Evolutionary conservation across 2,329 filamentous ascomycete species (phyloP), one percentile per base, ranked within the genome.

Genomic region (Mariannaea elegans): DNA sequence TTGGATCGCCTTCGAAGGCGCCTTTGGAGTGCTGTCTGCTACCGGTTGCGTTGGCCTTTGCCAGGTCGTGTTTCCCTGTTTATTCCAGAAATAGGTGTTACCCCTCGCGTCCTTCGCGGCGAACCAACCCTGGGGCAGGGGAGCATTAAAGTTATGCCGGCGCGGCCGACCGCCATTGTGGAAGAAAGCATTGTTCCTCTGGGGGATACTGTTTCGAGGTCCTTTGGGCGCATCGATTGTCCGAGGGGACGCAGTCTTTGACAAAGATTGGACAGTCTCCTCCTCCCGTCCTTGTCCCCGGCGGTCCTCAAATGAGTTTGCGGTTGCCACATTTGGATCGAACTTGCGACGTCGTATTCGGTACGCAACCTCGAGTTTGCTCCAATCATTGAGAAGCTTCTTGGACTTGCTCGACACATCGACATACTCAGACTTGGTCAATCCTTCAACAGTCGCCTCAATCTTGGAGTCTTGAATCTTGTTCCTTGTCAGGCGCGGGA

Each of bases 381-480:
- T 90, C 95, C 95, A 99, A 65, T 90, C 89, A 8, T 92, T 87
- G 24, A 97, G 79, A 32, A 99, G 81, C 44, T 85, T 83, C 54
- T 84, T 84, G 5, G 94, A 88, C 70, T 90, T 89, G 18, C 85
- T 83, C 23, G 89, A 84, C 18, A 99, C 92, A 59, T 90, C 84
- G 62, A 92, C 87, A 71, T 97, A 89, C 8, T 89, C 87, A 16
- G 87, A 90, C 12, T 78, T 78, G 2, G 83, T 85, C 50, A 98
- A 80, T 3, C 84, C 84, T 70, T 92, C 82, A 39, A 99, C 85
- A 0, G 90, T 90, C 2, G 88, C 84, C 75, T 98, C 95, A 62
- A 99, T 97, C 71, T 97, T 97, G 8, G 95, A 97, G 71, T 97
- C 94, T 65, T 92, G 89, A 59, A 99, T 97, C 78, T 99, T 99